Base-by-base conservation (phyloP, 2,329 filamentous ascomycete genomes). In the Parascedosporium putredinis region DNA sequence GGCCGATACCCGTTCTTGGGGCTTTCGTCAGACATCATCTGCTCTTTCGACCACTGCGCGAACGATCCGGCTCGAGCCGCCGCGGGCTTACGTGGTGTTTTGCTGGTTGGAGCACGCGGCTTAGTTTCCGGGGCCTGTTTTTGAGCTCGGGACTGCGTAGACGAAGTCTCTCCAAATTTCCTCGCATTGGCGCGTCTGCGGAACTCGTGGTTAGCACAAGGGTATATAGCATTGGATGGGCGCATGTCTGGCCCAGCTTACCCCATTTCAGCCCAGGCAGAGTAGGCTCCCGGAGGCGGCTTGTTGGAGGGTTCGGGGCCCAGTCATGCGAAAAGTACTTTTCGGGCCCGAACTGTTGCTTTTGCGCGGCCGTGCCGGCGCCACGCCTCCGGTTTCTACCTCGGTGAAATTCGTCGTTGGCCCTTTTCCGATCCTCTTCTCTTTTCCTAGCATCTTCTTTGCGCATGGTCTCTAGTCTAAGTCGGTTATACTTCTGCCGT, bases 371-470 rank as follows among this genome's bases (percentile, higher is more conserved):
- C 23, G 16, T 14, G 22, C 14, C 14, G 25, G n/a, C n/a, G n/a
- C n/a, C 27, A 8, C 47, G 40, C 29, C 47, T 44, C 9, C 25
- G 18, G n/a, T 43, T 33, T 20, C 25, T n/a, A 2, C 29, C 31
- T 31, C 40, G 47, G 20, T 4, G 20, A 20, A 20, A 40, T 8
- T 29, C 40, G 20, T 50, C 47, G 12, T 45, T 38, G 12, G 20
- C 29, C 16, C 29, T 27, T 27, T 38, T 47, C 20, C 33, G 33
- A 66, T 45, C 65, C 63, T 9, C 67, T 58, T 8, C 60, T 62
- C 78, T 79, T 0, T 76, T 72, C 44, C 78, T 73, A 3, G 76
- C 73, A 62, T 75, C 81, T 59, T 83, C 79, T 29, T 78, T 76
- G 8, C 75, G 70, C 25, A 74, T 69, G 2, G 68, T 72, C 34